Evolutionary conservation across 2,329 filamentous ascomycete genomes (phyloP).

Genomic region (Arachnomyces sp.): DNA sequence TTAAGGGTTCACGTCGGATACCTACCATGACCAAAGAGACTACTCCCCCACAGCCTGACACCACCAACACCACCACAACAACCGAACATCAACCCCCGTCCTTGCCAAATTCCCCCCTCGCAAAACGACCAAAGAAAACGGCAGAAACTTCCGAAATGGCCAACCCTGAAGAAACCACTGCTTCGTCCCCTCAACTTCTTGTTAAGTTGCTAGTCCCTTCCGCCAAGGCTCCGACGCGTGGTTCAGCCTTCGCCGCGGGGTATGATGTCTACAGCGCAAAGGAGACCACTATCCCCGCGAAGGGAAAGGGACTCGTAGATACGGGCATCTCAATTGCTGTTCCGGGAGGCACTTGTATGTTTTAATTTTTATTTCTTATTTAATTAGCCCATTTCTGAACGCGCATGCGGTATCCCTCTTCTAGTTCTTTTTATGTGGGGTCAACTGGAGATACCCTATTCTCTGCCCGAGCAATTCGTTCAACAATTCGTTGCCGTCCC

Average conservation of each 20-base stretch:
- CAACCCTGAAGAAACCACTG: constrained; percentile 19
- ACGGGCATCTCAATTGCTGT: constrained; percentile 90
- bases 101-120: constrained; percentile 63
- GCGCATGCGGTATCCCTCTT: no score
- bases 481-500: no score
- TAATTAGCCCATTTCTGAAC: no score
- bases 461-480: no score
- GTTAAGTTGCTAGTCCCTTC: constrained; percentile 81
- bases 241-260: constrained; percentile 81
- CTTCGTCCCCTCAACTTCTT: constrained; percentile 49
- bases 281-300: constrained; percentile 66
- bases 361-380: constrained; percentile 2
- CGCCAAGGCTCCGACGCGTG: constrained; percentile 77
- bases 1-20: not conserved
- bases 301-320: constrained; percentile 78
- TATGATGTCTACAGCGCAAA: constrained; percentile 84
- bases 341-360: constrained; percentile 79
- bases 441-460: no score
- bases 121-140: constrained; percentile 69
- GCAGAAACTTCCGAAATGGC: constrained; percentile 21
- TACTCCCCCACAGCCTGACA: constrained; percentile 29
- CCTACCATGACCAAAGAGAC: constrained; percentile 37
- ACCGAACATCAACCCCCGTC: constrained; percentile 45
- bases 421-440: no score
- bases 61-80: constrained; percentile 19